phyloP scores from a whole-genome alignment of 345 rosid species.

The Excoecaria cochinchinensis region DNA sequence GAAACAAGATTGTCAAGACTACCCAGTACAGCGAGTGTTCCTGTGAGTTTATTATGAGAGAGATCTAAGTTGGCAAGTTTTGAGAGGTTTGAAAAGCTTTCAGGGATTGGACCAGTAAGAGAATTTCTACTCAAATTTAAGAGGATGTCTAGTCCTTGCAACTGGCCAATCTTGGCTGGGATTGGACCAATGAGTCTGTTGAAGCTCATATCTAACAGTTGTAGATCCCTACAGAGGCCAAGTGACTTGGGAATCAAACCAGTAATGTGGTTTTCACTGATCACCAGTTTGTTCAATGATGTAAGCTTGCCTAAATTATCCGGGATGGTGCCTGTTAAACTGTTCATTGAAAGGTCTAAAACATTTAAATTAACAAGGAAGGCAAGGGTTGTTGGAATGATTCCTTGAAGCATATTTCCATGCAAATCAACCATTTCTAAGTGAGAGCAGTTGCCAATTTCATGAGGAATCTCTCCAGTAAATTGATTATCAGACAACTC shows the following conservation, averaged over 20 bases:
- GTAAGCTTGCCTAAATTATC: slow-evolving; percentile 52
- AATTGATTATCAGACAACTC: slow-evolving; percentile 58
- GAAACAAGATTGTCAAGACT: slow-evolving; percentile 63
- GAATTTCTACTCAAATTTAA: slow-evolving; percentile 65
- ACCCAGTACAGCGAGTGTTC: slow-evolving; percentile 39
- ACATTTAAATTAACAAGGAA: slow-evolving; percentile 48
- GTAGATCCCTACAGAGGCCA: slow-evolving; percentile 55
- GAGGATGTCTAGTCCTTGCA: slow-evolving; percentile 59
- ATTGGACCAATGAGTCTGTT: slow-evolving; percentile 50
- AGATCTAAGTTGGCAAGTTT: slow-evolving; percentile 65
- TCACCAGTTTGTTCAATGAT: slow-evolving; percentile 52
- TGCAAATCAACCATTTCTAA: slow-evolving; percentile 64
- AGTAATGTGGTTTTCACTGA: slow-evolving; percentile 49
- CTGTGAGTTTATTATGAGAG: slow-evolving; percentile 54
- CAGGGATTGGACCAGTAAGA: slow-evolving; percentile 56
- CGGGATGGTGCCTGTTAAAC: slow-evolving; percentile 46
- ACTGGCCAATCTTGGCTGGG: slow-evolving; percentile 52
- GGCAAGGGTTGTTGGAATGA: slow-evolving; percentile 49
- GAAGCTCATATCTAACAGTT: slow-evolving; percentile 59
- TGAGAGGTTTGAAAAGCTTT: slow-evolving; percentile 50
- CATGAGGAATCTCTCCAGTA: slow-evolving; percentile 49
- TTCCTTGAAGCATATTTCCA: slow-evolving; percentile 45
- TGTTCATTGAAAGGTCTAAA: slow-evolving; percentile 56
- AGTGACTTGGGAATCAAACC: slow-evolving; percentile 58
- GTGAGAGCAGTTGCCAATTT: slow-evolving; percentile 54